These are phyloP conservation scores for Butyriboletus appendiculatus DNA, from an alignment of 1,284 basidiomycete genomes.

Conservation along the genomic window DNA sequence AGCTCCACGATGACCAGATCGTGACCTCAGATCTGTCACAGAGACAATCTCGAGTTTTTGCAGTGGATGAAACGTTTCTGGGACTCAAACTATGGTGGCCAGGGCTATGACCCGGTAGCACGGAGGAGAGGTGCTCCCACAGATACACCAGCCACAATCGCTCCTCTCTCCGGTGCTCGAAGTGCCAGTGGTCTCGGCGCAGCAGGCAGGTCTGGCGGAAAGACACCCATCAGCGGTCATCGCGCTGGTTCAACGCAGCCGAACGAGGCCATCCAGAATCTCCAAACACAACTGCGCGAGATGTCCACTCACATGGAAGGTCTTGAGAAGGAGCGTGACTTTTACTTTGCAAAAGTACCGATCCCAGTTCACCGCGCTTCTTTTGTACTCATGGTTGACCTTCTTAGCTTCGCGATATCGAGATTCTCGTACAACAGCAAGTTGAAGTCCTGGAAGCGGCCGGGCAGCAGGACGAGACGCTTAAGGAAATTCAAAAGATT, in stretches of 20 bases:
- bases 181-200: constrained; percentile 41
- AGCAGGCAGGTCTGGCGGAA: constrained; percentile 54
- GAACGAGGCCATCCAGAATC: constrained; percentile 59
- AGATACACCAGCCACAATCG: constrained; percentile 78
- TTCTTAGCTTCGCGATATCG: constrained; percentile 86
- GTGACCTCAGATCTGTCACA: constrained; percentile 34
- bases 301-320: constrained; percentile 84
- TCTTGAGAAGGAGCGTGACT: constrained; percentile 94
- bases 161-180: constrained; percentile 52
- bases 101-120: constrained; percentile 86
- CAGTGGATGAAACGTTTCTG: constrained; percentile 98
- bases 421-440: constrained; percentile 86
- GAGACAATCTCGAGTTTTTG: constrained; percentile 97
- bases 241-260: constrained; percentile 61
- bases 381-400: constrained; percentile 6
- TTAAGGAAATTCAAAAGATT: constrained; percentile 90
- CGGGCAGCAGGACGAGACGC: constrained; percentile 65
- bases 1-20: constrained; percentile 3
- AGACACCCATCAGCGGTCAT: constrained; percentile 69
- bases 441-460: constrained; percentile 60
- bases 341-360: constrained; percentile 95
- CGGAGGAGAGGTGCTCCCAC: constrained; percentile 75
- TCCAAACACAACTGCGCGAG: constrained; percentile 83
- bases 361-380: constrained; percentile 6
- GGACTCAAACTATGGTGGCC: constrained; percentile 90